phyloP scores from a whole-genome alignment of 306 rosid genomes.

The Lablab purpureus region DNA sequence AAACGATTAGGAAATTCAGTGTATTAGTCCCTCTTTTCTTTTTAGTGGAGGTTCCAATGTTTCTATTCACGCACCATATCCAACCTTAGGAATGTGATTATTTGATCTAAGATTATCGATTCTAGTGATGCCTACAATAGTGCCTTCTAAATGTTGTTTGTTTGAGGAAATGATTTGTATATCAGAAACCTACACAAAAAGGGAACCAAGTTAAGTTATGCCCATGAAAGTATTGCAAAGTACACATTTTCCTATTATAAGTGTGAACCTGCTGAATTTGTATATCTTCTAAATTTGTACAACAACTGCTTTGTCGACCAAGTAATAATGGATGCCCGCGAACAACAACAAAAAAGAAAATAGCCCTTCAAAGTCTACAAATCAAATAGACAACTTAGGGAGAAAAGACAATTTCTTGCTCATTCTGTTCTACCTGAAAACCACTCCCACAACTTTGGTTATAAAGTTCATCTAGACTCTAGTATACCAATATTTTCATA shows the following conservation, averaged over 20 bases:
- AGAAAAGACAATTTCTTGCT: no score
- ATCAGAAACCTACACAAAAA: not conserved
- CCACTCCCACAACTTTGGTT: no score
- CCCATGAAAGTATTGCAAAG: not conserved
- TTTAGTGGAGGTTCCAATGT: not conserved
- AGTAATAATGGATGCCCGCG: not conserved
- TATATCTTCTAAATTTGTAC: not conserved
- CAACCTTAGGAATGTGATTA: not conserved
- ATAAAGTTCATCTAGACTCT: no score
- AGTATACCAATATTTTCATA: no score
- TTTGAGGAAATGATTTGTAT: not conserved
- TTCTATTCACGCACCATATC: not conserved
- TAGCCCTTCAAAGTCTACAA: not conserved
- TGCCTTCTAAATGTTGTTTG: not conserved
- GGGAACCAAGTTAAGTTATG: not conserved
- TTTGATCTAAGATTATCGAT: not conserved
- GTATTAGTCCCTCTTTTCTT: not conserved
- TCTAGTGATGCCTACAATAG: not conserved
- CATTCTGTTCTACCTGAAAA: no score
- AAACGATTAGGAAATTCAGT: not conserved
- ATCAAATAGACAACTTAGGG: constrained; percentile 15
- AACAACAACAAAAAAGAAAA: not conserved
- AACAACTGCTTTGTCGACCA: not conserved
- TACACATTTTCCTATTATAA: not conserved
- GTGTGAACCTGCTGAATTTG: not conserved